Evolutionary conservation across 1,284 basidiomycete species (phyloP).

Genomic region (Amylostereum chailletii): DNA sequence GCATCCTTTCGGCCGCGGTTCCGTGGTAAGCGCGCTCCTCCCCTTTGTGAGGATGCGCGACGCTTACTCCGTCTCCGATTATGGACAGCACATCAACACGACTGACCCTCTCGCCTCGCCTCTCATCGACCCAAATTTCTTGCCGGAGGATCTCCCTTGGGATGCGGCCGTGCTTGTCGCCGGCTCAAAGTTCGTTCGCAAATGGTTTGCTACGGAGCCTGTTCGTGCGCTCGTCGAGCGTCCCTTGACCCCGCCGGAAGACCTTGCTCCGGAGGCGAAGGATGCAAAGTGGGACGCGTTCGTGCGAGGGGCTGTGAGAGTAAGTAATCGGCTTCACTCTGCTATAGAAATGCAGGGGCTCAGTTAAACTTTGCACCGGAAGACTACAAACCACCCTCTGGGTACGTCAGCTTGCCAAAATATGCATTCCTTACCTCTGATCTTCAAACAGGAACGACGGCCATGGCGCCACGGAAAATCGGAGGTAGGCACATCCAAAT

Average conservation of each 20-base stretch:
- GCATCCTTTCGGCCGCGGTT: constrained; percentile 11
- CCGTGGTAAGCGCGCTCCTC: constrained; percentile 5
- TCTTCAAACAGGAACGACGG: constrained; percentile 9
- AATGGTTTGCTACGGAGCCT: constrained; percentile 8
- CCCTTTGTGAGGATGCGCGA: background rate
- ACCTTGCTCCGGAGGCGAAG: constrained; percentile 2
- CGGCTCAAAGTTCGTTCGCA: constrained; percentile 8
- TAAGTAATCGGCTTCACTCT: background rate
- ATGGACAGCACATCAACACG: constrained; percentile 10
- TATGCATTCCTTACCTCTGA: background rate
- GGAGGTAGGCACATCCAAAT: constrained; percentile 3
- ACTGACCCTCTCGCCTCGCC: constrained; percentile 7
- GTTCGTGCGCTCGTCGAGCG: constrained; percentile 7
- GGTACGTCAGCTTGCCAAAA: background rate
- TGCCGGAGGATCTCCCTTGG: constrained; percentile 6
- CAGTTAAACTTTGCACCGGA: too few species aligned
- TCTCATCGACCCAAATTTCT: constrained; percentile 9
- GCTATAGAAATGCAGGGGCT: too few species aligned
- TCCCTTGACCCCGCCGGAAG: constrained; percentile 5
- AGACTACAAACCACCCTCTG: constrained; percentile 13
- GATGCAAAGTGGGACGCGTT: constrained; percentile 6
- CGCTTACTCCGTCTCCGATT: background rate
- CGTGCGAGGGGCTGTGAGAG: constrained; percentile 7
- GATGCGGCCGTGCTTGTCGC: constrained; percentile 9
- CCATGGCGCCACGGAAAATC: constrained; percentile 10